Percentiles rank a stretch among this genome's conserved stretches.
phyloP scores from a whole-genome alignment of 495 filamentous ascomycete species.

The Hyaloscypha hepaticicola region DNA sequence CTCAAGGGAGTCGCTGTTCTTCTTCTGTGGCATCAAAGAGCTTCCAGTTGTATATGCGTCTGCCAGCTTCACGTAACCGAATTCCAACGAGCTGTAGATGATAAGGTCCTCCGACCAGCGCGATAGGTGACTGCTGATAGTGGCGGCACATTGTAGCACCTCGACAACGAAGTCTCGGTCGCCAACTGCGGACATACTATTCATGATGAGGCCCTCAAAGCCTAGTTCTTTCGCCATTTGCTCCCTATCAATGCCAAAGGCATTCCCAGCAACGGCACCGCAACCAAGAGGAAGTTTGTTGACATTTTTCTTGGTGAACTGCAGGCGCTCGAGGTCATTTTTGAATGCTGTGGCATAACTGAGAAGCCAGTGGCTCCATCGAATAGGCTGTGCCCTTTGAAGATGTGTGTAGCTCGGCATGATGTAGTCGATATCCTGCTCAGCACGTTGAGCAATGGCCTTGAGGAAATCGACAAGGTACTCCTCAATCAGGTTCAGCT shows the following conservation, averaged over 20 bases:
- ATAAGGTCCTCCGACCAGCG: slow-evolving; percentile 88
- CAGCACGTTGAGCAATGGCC: slow-evolving; percentile 70
- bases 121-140: slow-evolving; percentile 77
- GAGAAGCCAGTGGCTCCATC: slow-evolving; percentile 86
- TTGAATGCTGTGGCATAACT: slow-evolving; percentile 75
- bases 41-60: slow-evolving; percentile 60
- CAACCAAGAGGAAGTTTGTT: slow-evolving; percentile 80
- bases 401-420: slow-evolving; percentile 87
- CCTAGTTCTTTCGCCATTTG: slow-evolving; percentile 86
- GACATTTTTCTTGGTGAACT: slow-evolving; percentile 70
- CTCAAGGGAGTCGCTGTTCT: slow-evolving; percentile 78
- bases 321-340: slow-evolving; percentile 75
- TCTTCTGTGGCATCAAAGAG: slow-evolving; percentile 80
- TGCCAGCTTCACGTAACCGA: slow-evolving; percentile 77
- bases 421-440: slow-evolving; percentile 62
- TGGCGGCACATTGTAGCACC: slow-evolving; percentile 84
- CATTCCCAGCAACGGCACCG: slow-evolving; percentile 89
- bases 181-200: slow-evolving; percentile 78
- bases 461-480: slow-evolving; percentile 69
- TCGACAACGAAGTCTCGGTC: slow-evolving; percentile 92
- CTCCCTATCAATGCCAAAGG: slow-evolving; percentile 86
- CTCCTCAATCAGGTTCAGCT: slow-evolving; percentile 69
- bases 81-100: slow-evolving; percentile 80
- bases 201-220: slow-evolving; percentile 78
- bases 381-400: slow-evolving; percentile 86